Evolutionary conservation across 805 yeast species (phyloP).

Genomic region (Yamadazyma ubonensis): DNA sequence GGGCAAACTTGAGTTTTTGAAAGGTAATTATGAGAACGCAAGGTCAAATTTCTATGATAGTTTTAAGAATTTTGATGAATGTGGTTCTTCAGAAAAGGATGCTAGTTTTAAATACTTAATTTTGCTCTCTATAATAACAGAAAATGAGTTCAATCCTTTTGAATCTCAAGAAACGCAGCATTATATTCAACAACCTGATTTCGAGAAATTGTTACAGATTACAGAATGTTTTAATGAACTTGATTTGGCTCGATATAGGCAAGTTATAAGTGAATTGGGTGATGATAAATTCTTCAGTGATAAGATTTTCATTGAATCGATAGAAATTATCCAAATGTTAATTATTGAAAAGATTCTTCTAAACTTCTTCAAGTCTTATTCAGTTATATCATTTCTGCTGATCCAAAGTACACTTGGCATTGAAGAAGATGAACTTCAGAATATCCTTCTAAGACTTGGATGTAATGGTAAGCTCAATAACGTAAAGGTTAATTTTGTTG

Average conservation of each 20-base stretch:
- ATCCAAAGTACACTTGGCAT: conserved; percentile 21
- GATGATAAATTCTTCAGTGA: conserved; percentile 28
- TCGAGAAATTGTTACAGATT: conserved; percentile 25
- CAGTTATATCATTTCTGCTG: conserved; percentile 27
- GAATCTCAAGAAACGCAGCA: conserved; percentile 70
- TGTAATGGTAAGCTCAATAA: conserved; percentile 28
- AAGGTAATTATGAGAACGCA: conserved; percentile 58
- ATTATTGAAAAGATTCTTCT: conserved; percentile 31
- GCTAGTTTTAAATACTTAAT: conserved; percentile 60
- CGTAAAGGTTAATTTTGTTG: conserved; percentile 30
- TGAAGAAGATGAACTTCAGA: conserved; percentile 25
- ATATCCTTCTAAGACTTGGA: conserved; percentile 26
- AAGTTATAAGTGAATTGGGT: conserved; percentile 14
- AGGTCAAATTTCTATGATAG: conserved; percentile 59
- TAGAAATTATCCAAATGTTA: conserved; percentile 25
- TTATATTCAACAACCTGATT: conserved; percentile 35
- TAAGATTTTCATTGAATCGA: conserved; percentile 29
- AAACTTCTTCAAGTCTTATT: conserved; percentile 32
- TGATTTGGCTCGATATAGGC: conserved; percentile 22
- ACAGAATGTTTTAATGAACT: conserved; percentile 32
- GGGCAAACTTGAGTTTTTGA: conserved; percentile 63
- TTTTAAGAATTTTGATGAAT: conserved; percentile 44
- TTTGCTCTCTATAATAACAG: conserved; percentile 59
- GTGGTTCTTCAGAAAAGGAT: conserved; percentile 48
- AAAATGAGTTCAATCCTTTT: conserved; percentile 66